A percentile compares a stretch with the other conserved stretches of the same genome.
Conservation (phyloP, 1,284 basidiomycete species). For the Nidula niveotomentosa region DNA sequence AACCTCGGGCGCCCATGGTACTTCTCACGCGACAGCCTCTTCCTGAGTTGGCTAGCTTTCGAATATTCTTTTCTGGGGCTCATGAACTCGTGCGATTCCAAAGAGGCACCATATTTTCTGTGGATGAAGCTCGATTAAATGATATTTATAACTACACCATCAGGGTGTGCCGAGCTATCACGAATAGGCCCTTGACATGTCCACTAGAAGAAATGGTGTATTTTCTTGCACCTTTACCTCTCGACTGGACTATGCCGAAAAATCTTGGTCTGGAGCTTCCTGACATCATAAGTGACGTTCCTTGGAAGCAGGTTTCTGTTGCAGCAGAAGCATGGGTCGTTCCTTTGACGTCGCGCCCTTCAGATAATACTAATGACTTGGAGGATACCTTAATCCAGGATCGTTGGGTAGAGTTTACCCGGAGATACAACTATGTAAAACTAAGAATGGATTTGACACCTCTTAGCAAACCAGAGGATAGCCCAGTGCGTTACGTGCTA, state of each 20-base stretch:
- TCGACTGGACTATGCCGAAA: conserved; percentile 28
- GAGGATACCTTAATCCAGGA: conserved; percentile 73
- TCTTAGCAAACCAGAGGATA: conserved; percentile 65
- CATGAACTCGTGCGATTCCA: conserved; percentile 40
- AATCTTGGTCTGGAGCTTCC: conserved; percentile 26
- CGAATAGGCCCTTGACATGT: conserved; percentile 66
- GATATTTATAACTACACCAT: conserved; percentile 60
- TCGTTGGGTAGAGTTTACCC: conserved; percentile 73
- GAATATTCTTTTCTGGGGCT: conserved; percentile 55
- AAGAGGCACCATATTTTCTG: conserved; percentile 45
- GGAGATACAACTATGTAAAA: conserved; percentile 55
- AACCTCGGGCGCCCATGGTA: conserved; percentile 53
- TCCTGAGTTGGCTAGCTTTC: conserved; percentile 52
- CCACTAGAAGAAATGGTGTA: conserved; percentile 53
- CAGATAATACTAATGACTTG: conserved; percentile 40
- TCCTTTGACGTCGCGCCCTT: conserved; percentile 43
- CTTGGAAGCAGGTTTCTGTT: conserved; percentile 61
- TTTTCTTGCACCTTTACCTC: conserved; percentile 60
- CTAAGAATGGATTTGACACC: conserved; percentile 70
- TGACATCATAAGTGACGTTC: conserved; percentile 47
- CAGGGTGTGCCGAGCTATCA: conserved; percentile 56
- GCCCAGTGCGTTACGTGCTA: conserved; percentile 47
- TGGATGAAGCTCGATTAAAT: conserved; percentile 45
- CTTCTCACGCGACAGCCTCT: conserved; percentile 67
- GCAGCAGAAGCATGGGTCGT: conserved; percentile 51